phyloP scores from a whole-genome alignment of 1,284 basidiomycete genomes.

The Inonotus obliquus region DNA sequence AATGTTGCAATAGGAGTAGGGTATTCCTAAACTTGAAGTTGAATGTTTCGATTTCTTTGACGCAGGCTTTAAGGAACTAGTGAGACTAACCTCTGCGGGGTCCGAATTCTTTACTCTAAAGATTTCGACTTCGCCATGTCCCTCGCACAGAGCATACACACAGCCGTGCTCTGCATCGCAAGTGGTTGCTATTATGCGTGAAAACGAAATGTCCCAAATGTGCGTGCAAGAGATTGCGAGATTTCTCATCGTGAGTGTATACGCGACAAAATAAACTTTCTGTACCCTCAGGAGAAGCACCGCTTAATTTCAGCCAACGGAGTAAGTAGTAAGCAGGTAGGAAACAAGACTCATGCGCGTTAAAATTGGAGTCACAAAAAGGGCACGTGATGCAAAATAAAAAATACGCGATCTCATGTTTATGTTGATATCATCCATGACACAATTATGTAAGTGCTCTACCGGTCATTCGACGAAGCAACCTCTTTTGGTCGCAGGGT shows the following conservation, averaged over 20 bases:
- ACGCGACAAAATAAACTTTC: too few species aligned
- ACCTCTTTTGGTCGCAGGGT: too few species aligned
- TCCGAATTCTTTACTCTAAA: conserved; percentile 41
- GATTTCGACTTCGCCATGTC: conserved; percentile 49
- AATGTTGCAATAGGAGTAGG: conserved; percentile 7
- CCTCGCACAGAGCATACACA: conserved; percentile 58
- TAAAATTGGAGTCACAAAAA: too few species aligned
- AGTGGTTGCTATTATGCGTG: conserved; percentile 42
- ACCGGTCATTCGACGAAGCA: too few species aligned
- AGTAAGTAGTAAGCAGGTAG: too few species aligned
- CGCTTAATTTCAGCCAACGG: too few species aligned
- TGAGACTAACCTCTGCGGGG: conserved; percentile 22
- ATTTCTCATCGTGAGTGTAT: conserved; percentile 5
- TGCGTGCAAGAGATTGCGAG: conserved; percentile 4
- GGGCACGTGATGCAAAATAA: too few species aligned
- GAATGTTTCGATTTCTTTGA: neutral
- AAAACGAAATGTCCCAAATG: conserved; percentile 21
- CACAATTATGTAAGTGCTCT: too few species aligned
- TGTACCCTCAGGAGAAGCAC: too few species aligned
- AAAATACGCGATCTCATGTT: too few species aligned
- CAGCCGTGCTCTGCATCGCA: conserved; percentile 66
- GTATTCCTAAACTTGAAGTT: conserved; percentile 10
- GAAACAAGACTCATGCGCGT: too few species aligned
- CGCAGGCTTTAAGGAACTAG: neutral
- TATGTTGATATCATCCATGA: too few species aligned